Percentiles rank a stretch among this genome's conserved stretches.
Evolutionary conservation across 768 basidiomycete species (phyloP).

Genomic region (Boletus reticulatus): DNA sequence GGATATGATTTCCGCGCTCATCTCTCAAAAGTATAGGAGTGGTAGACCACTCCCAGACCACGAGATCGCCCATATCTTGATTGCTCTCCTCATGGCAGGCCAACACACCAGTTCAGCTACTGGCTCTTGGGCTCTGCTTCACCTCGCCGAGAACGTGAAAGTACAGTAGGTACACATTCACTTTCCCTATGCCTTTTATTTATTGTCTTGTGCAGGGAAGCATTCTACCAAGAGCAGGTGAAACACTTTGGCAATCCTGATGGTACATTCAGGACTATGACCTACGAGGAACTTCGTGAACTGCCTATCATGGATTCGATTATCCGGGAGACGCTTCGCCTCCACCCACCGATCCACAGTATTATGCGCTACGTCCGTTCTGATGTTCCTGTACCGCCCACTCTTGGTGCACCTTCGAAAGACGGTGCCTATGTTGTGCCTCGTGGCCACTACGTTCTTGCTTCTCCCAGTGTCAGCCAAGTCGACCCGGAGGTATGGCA

Average conservation of each 20-base stretch:
- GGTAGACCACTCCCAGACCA: conserved; percentile 78
- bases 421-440: conserved; percentile 81
- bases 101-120: conserved; percentile 97
- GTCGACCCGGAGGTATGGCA: conserved; percentile 85
- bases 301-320: conserved; percentile 84
- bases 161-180: conserved; percentile 55
- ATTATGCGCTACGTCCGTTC: conserved; percentile 91
- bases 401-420: conserved; percentile 75
- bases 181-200: not conserved
- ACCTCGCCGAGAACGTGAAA: conserved; percentile 74
- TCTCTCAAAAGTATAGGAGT: conserved; percentile 79
- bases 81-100: conserved; percentile 98
- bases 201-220: conserved; percentile 50
- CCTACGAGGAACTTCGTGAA: conserved; percentile 81
- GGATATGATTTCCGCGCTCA: conserved; percentile 91
- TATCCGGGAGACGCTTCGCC: conserved; percentile 90
- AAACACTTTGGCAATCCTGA: conserved; percentile 75
- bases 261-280: conserved; percentile 75
- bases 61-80: conserved; percentile 98
- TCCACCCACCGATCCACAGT: conserved; percentile 95
- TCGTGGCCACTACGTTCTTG: conserved; percentile 85
- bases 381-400: conserved; percentile 77
- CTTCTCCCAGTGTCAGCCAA: conserved; percentile 85
- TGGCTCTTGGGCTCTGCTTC: conserved; percentile 86
- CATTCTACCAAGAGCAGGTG: conserved; percentile 88